A percentile compares a stretch with the other conserved stretches of the same genome.
phyloP scores from a whole-genome alignment of 345 rosid species.

The Pseudoturritis turrita region DNA sequence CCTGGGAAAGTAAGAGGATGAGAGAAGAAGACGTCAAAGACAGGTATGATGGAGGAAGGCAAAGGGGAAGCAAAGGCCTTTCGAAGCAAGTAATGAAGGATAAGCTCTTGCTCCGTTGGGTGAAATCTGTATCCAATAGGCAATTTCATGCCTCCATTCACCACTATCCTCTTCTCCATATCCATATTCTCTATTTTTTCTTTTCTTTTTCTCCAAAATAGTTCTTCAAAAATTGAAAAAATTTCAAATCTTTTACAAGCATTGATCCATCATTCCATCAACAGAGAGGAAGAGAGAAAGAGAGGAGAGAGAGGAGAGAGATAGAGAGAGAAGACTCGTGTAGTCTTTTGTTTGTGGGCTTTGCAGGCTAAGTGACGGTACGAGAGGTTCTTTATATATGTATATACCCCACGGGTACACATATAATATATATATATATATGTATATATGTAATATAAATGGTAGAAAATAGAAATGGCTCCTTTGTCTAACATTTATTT shows the following conservation, averaged over 20 bases:
- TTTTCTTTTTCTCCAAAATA: neutral
- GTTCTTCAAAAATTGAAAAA: neutral
- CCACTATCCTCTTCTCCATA: conserved; percentile 32
- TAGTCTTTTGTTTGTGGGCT: conserved; percentile 16
- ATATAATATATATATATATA: too few species aligned
- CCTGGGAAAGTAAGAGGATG: conserved; percentile 77
- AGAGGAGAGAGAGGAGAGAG: neutral
- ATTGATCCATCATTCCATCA: conserved; percentile 15
- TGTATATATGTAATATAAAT: conserved; percentile 4
- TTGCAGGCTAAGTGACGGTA: conserved; percentile 27
- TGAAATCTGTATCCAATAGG: conserved; percentile 82
- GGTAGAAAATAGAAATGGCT: conserved; percentile 17
- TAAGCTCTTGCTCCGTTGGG: conserved; percentile 86
- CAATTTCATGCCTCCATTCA: conserved; percentile 46
- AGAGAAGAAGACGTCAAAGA: conserved; percentile 57
- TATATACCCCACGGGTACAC: conserved; percentile 19
- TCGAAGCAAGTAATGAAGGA: conserved; percentile 72
- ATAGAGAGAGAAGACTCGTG: conserved; percentile 9
- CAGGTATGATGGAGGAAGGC: conserved; percentile 76
- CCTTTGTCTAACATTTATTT: conserved; percentile 16
- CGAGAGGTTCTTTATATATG: conserved; percentile 17
- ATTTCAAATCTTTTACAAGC: conserved; percentile 9
- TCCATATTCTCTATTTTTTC: conserved; percentile 24
- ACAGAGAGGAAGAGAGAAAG: neutral
- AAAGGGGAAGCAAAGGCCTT: conserved; percentile 53